Evolutionary conservation across 2,329 filamentous ascomycete genomes (phyloP).

Genomic region (Colletotrichum plurivorum): DNA sequence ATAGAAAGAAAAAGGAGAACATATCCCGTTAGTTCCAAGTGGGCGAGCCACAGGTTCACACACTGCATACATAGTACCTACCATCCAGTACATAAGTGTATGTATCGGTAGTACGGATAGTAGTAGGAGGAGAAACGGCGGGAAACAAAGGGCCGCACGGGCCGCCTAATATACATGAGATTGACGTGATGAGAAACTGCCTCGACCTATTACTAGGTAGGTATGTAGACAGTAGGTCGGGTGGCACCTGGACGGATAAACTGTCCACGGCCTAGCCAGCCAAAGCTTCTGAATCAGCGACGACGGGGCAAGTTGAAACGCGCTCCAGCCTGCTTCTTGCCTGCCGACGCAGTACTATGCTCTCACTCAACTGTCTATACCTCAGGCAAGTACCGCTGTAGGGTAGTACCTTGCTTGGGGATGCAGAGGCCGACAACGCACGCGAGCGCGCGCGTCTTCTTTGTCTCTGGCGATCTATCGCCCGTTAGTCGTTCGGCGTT

Average conservation of each 20-base stretch:
- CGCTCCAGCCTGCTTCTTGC: too few relatives aligned
- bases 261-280: too few relatives aligned
- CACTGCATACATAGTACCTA: background rate
- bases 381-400: too few relatives aligned
- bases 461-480: conserved; percentile 8
- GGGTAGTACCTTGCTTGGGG: too few relatives aligned
- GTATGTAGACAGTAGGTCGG: too few relatives aligned
- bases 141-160: background rate
- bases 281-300: background rate
- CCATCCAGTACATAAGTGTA: background rate
- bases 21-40: too few relatives aligned
- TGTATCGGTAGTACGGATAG: background rate
- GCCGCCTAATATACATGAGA: background rate
- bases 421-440: background rate
- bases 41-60: too few relatives aligned
- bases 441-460: background rate
- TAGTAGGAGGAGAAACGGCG: background rate
- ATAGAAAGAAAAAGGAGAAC: too few relatives aligned
- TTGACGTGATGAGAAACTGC: background rate
- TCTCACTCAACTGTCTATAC: too few relatives aligned
- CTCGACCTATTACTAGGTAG: too few relatives aligned
- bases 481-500: conserved; percentile 8
- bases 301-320: conserved; percentile 2
- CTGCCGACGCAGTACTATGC: background rate
- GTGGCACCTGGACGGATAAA: too few relatives aligned